A percentile compares a stretch with the other conserved stretches of the same genome.
These are phyloP conservation scores for Quercus alba DNA, from an alignment of 306 rosid species.

Conservation along the genomic window DNA sequence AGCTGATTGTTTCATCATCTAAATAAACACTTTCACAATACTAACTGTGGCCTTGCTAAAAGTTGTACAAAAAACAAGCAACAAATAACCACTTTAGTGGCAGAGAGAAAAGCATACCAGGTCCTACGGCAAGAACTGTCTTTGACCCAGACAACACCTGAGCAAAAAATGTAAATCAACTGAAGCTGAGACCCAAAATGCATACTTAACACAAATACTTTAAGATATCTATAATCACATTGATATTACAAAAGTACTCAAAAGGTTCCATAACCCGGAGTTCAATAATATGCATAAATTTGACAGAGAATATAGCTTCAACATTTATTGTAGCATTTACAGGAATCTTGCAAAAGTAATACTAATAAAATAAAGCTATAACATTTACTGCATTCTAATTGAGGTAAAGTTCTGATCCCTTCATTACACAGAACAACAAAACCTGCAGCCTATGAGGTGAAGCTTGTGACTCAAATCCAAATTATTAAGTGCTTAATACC, in stretches of 20 bases:
- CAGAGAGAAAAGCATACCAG: constrained; percentile 53
- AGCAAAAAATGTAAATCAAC: constrained; percentile 7
- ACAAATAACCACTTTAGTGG: constrained; percentile 8
- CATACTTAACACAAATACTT: background rate
- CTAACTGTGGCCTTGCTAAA: background rate
- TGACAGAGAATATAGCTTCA: background rate
- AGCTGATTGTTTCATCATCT: constrained; percentile 7
- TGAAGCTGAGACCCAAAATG: background rate
- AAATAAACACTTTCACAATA: background rate
- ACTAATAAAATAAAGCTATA: background rate
- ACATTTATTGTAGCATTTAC: background rate
- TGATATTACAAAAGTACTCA: background rate
- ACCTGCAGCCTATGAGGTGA: background rate
- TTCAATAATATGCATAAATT: background rate
- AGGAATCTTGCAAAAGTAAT: background rate
- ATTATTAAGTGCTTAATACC: background rate
- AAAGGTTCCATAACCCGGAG: too few relatives aligned
- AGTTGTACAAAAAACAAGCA: constrained; percentile 2
- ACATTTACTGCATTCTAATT: background rate
- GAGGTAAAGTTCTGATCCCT: background rate
- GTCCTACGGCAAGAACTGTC: constrained; percentile 94
- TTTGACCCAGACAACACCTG: constrained; percentile 84
- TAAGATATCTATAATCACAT: background rate
- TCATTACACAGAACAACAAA: too few relatives aligned
- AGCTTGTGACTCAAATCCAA: background rate